These are phyloP conservation scores for Anisodus acutangulus DNA, from an alignment of 257 asterid genomes.

Conservation along the genomic window DNA sequence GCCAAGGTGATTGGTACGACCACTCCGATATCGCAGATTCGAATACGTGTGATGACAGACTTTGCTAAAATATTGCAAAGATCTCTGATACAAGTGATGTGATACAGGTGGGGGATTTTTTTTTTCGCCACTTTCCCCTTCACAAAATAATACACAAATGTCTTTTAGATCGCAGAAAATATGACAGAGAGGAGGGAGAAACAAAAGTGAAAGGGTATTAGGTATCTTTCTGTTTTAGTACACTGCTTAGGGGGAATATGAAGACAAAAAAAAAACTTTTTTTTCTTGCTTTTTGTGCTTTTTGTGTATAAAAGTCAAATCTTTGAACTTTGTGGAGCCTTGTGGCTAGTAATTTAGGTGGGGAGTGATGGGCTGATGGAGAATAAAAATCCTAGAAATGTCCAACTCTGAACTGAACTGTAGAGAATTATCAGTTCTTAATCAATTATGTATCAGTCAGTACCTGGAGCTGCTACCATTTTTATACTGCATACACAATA, in stretches of 20 bases:
- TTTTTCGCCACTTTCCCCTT: too few species aligned
- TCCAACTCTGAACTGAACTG: not conserved
- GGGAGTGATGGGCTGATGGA: not conserved
- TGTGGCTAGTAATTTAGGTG: slow-evolving; percentile 10
- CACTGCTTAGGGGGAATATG: not conserved
- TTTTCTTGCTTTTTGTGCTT: not conserved
- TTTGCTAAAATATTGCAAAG: too few species aligned
- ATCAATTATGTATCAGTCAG: not conserved
- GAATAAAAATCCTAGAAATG: not conserved
- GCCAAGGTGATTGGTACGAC: too few species aligned
- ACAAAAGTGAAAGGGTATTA: not conserved
- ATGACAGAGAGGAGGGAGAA: not conserved
- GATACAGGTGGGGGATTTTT: too few species aligned
- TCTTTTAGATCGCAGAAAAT: not conserved
- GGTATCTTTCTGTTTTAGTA: not conserved
- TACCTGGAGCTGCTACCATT: not conserved
- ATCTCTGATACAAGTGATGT: too few species aligned
- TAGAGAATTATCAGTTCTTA: not conserved
- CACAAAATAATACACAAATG: not conserved
- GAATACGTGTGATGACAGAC: too few species aligned
- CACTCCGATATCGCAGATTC: too few species aligned
- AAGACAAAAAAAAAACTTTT: not conserved
- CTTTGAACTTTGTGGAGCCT: not conserved
- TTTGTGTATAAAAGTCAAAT: not conserved
- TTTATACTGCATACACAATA: not conserved